A percentile compares a stretch with the other conserved stretches of the same genome.
These are phyloP conservation scores for Aspergillus neoniger DNA, from an alignment of 2,329 filamentous ascomycete species.

Conservation along the genomic window DNA sequence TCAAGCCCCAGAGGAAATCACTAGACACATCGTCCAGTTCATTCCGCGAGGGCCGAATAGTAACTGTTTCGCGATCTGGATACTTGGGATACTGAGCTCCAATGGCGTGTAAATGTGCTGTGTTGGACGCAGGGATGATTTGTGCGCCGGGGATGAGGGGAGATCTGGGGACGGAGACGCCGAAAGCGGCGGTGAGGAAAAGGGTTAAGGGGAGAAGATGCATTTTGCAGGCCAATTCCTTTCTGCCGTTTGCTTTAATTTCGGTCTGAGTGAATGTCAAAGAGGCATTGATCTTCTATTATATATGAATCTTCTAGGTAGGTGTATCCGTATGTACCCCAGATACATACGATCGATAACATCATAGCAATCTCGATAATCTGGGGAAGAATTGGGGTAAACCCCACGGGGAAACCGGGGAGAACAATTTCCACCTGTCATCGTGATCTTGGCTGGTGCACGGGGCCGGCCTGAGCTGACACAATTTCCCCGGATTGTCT, in stretches of 20 bases:
- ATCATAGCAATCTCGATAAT: background rate
- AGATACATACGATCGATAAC: background rate
- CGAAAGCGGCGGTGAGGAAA: too few species aligned
- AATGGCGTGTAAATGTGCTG: conserved; percentile 19
- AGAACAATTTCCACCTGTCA: background rate
- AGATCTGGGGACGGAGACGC: too few species aligned
- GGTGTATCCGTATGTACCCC: too few species aligned
- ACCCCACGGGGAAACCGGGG: background rate
- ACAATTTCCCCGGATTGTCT: conserved; percentile 5
- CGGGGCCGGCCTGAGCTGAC: background rate
- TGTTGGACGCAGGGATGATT: conserved; percentile 28
- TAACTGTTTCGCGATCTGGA: conserved; percentile 48
- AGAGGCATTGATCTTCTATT: too few species aligned
- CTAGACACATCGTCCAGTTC: conserved; percentile 59
- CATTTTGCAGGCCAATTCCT: too few species aligned
- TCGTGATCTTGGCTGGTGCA: background rate
- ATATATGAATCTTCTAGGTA: too few species aligned
- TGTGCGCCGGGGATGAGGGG: conserved; percentile 26
- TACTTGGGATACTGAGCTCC: conserved; percentile 30
- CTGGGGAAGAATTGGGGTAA: background rate
- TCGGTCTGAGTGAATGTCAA: too few species aligned
- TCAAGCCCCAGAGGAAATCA: conserved; percentile 57
- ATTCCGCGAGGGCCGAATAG: conserved; percentile 55
- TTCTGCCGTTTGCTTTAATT: too few species aligned
- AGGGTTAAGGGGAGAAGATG: too few species aligned